These are phyloP conservation scores for Leccinum barrowsii DNA, from an alignment of 768 basidiomycete genomes.

Conservation along the genomic window DNA sequence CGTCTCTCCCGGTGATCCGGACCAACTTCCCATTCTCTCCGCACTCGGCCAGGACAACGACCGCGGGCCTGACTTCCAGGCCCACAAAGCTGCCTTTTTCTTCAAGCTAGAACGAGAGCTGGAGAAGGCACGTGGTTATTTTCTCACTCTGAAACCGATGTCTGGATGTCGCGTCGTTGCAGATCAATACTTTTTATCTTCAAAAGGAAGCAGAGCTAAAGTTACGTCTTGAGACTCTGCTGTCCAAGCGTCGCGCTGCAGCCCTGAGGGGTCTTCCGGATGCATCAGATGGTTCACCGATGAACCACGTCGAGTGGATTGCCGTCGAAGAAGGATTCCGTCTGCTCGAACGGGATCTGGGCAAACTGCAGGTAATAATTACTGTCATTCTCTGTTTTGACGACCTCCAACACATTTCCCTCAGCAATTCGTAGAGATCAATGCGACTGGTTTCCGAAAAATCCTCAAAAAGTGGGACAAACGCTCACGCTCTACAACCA, in stretches of 20 bases:
- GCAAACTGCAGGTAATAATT: slow-evolving; percentile 80
- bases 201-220: slow-evolving; percentile 96
- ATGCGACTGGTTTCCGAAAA: slow-evolving; percentile 94
- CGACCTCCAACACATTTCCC: slow-evolving; percentile 13
- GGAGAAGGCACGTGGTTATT: slow-evolving; percentile 69
- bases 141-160: slow-evolving; percentile 4
- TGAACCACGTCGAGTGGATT: slow-evolving; percentile 82
- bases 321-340: slow-evolving; percentile 97
- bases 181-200: slow-evolving; percentile 98
- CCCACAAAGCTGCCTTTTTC: slow-evolving; percentile 97
- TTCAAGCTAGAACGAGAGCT: slow-evolving; percentile 97
- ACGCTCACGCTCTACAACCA: slow-evolving; percentile 90
- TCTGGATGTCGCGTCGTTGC: slow-evolving; percentile 7
- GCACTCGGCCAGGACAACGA: slow-evolving; percentile 63
- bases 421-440: slow-evolving; percentile 96
- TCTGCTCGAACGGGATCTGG: slow-evolving; percentile 88
- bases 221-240: slow-evolving; percentile 84
- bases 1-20: slow-evolving; percentile 38
- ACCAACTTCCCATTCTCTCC: slow-evolving; percentile 57
- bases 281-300: slow-evolving; percentile 52
- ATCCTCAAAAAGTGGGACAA: slow-evolving; percentile 99
- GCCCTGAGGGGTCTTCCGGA: slow-evolving; percentile 71
- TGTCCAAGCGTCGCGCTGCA: slow-evolving; percentile 89
- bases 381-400: slow-evolving; percentile 8
- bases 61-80: slow-evolving; percentile 82